These are phyloP conservation scores for Pestalotiopsis sp. DNA, from an alignment of 2,329 filamentous ascomycete genomes.

Conservation along the genomic window DNA sequence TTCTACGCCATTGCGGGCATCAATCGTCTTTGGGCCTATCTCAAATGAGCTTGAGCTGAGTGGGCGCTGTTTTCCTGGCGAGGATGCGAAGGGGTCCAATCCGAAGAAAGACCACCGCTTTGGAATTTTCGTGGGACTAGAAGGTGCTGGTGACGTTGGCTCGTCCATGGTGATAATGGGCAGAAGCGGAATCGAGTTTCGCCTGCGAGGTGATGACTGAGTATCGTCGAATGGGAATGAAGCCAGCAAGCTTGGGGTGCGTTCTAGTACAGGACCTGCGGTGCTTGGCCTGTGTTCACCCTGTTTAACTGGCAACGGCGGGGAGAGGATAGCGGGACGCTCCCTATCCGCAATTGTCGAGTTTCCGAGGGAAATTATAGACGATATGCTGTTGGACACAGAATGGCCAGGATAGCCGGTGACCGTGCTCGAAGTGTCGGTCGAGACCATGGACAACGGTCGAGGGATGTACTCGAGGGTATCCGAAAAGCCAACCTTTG, in stretches of 20 bases:
- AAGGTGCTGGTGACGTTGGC: slow-evolving; percentile 34
- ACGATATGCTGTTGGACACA: slow-evolving; percentile 78
- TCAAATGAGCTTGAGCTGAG: slow-evolving; percentile 48
- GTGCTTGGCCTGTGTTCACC: slow-evolving; percentile 64
- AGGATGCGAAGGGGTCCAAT: slow-evolving; percentile 55
- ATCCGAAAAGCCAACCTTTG: slow-evolving; percentile 81
- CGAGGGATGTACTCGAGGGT: slow-evolving; percentile 80
- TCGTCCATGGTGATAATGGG: slow-evolving; percentile 39
- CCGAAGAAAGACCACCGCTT: slow-evolving; percentile 65
- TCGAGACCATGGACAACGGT: slow-evolving; percentile 81
- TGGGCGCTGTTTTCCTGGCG: slow-evolving; percentile 47
- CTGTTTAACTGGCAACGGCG: slow-evolving; percentile 41
- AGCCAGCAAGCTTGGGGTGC: slow-evolving; percentile 37
- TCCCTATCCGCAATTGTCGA: slow-evolving; percentile 41
- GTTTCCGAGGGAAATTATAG: slow-evolving; percentile 64
- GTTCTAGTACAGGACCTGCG: slow-evolving; percentile 68
- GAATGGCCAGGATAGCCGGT: slow-evolving; percentile 71
- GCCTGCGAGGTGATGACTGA: slow-evolving; percentile 44
- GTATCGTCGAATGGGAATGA: slow-evolving; percentile 23
- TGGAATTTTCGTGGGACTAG: slow-evolving; percentile 50
- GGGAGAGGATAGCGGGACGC: slow-evolving; percentile 34
- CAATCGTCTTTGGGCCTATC: slow-evolving; percentile 29
- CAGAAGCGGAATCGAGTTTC: slow-evolving; percentile 61
- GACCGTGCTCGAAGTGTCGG: slow-evolving; percentile 76
- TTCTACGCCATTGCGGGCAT: neutral